Percentiles rank a stretch among this genome's conserved stretches.
These are phyloP conservation scores for Botrytis porri DNA, from an alignment of 2,329 filamentous ascomycete genomes.

Conservation along the genomic window DNA sequence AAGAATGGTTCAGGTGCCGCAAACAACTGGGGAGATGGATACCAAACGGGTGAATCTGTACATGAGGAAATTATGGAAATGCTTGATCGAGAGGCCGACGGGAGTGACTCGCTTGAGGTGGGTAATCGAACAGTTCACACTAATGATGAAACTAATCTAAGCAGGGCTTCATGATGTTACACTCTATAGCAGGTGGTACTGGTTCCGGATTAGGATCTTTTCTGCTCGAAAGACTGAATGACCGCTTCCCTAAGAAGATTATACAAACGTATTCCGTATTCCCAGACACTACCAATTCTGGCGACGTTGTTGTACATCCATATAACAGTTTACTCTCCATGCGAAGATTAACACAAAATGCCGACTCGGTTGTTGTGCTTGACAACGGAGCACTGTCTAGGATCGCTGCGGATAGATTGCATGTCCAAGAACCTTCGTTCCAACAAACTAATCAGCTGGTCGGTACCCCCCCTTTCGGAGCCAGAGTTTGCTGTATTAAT, in stretches of 20 bases:
- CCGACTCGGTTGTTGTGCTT: constrained; percentile 94
- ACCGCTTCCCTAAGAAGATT: constrained; percentile 97
- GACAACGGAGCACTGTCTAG: constrained; percentile 92
- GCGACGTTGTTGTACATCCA: constrained; percentile 93
- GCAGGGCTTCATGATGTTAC: constrained; percentile 94
- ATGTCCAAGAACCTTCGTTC: constrained; percentile 93
- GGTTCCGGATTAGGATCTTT: constrained; percentile 96
- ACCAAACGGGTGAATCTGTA: constrained; percentile 85
- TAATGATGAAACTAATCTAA: constrained; percentile 28
- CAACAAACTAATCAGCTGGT: constrained; percentile 96
- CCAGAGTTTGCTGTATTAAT: constrained; percentile 24
- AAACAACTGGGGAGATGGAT: constrained; percentile 98
- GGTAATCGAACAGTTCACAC: constrained; percentile 12
- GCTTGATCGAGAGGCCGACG: constrained; percentile 97
- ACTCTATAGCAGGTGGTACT: constrained; percentile 96
- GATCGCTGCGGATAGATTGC: constrained; percentile 90
- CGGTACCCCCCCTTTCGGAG: constrained; percentile 28
- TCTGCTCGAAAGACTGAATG: constrained; percentile 90
- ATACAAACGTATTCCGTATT: constrained; percentile 99
- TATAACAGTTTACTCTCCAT: constrained; percentile 96
- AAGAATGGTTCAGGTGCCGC: constrained; percentile 91
- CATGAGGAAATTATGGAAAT: constrained; percentile 99
- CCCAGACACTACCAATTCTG: constrained; percentile 81
- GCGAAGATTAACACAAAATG: constrained; percentile 88
- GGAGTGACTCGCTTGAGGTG: constrained; percentile 92